Conservation (phyloP, 129 eudicot species). For the Chrysanthemum seticuspe region DNA sequence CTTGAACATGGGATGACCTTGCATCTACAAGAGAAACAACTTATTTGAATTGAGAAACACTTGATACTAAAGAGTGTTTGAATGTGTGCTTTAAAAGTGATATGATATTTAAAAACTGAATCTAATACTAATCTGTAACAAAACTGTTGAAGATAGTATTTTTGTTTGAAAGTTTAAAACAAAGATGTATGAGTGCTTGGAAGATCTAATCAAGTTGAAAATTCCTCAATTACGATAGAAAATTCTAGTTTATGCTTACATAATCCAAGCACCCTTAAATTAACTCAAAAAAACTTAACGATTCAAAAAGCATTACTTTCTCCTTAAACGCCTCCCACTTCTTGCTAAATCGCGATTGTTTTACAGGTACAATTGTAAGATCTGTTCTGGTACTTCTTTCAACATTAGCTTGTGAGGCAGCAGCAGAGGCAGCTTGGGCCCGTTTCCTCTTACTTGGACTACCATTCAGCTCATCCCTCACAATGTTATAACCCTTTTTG, state of each 20-base stretch:
- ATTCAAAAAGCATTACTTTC: conserved; percentile 47
- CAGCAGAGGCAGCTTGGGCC: conserved; percentile 49
- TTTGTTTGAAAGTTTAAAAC: too few relatives aligned
- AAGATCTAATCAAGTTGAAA: too few relatives aligned
- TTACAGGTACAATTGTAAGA: conserved; percentile 65
- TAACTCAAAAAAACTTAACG: neutral
- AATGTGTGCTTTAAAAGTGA: neutral
- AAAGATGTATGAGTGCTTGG: too few relatives aligned
- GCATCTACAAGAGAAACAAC: conserved; percentile 50
- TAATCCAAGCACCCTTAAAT: conserved; percentile 1
- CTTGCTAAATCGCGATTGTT: conserved; percentile 75
- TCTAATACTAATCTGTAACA: neutral
- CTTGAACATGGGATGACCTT: conserved; percentile 78
- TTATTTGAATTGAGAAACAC: conserved; percentile 14
- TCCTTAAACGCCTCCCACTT: conserved; percentile 79
- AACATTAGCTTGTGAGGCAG: conserved; percentile 46
- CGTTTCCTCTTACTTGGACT: conserved; percentile 65
- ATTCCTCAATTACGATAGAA: too few relatives aligned
- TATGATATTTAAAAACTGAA: neutral
- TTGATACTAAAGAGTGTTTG: neutral
- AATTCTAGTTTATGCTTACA: too few relatives aligned
- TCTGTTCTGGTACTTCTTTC: conserved; percentile 86
- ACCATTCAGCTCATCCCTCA: conserved; percentile 84
- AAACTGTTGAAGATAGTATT: too few relatives aligned
- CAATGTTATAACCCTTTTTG: conserved; percentile 76